Percentiles rank a stretch among this genome's conserved stretches.
These are phyloP conservation scores for Clarireedia sp. DNA, from an alignment of 2,329 filamentous ascomycete genomes.

Conservation along the genomic window DNA sequence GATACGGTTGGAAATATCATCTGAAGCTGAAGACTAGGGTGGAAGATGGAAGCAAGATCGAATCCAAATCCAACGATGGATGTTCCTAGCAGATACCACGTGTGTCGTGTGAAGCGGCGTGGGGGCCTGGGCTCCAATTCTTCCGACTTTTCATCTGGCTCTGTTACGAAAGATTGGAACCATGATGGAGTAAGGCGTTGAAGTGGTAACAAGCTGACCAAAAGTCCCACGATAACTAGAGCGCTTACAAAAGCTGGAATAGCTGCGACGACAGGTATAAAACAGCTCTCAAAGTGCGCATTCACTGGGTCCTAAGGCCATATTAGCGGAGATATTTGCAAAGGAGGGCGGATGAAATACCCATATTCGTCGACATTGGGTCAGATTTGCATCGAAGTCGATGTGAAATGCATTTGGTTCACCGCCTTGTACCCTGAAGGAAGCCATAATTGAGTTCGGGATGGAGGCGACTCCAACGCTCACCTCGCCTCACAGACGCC, in stretches of 20 bases:
- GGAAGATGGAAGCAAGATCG: slow-evolving; percentile 28
- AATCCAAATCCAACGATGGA: slow-evolving; percentile 32
- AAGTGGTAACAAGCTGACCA: slow-evolving; percentile 18
- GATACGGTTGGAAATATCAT: slow-evolving; percentile 24
- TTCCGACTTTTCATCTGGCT: slow-evolving; percentile 31
- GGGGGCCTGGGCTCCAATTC: slow-evolving; percentile 23
- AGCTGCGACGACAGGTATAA: slow-evolving; percentile 23
- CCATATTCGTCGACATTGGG: too few relatives aligned
- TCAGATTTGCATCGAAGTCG: too few relatives aligned
- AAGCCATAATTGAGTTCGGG: too few relatives aligned
- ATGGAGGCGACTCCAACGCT: too few relatives aligned
- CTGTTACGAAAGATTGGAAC: slow-evolving; percentile 43
- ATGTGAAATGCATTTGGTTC: too few relatives aligned
- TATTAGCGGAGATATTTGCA: background rate
- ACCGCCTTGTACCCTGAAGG: too few relatives aligned
- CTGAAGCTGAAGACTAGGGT: slow-evolving; percentile 22
- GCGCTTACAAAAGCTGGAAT: slow-evolving; percentile 25
- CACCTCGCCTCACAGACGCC: too few relatives aligned
- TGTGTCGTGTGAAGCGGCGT: slow-evolving; percentile 23
- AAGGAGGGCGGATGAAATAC: too few relatives aligned
- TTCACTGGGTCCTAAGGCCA: slow-evolving; percentile 23
- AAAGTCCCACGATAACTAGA: slow-evolving; percentile 25
- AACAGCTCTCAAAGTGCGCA: slow-evolving; percentile 23
- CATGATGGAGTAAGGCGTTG: slow-evolving; percentile 37
- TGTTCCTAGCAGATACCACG: slow-evolving; percentile 31